Base-by-base conservation (phyloP, 1,139 yeast genomes). In the Scheffersomyces cryptocercus region DNA sequence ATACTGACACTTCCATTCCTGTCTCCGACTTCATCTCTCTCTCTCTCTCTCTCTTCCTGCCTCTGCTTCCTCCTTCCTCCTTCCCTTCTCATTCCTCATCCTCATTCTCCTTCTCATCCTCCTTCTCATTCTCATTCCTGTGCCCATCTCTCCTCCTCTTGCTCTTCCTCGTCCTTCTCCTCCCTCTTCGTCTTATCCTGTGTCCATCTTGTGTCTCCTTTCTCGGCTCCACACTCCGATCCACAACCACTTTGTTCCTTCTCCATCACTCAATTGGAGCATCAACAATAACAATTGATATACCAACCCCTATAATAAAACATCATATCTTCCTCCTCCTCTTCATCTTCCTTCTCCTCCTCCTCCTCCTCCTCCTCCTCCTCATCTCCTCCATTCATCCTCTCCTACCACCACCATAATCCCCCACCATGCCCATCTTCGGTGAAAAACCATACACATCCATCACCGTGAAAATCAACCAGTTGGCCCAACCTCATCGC, bases 361-460 rank as follows among this genome's bases (percentile, higher is more conserved):
- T 12, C 33, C n/a, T 15, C 37, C 30, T 40, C 39, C 2, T 15
- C 24, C 7, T n/a, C 16, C 36, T 37, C 36, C 38, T 1, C 6
- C 20, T 16, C 20, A 3, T 5, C 20, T 13, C 14, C 20, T 16
- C 20, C 6, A 16, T 16, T 16, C 20, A 16, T 16, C 20, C 4
- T 5, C 5, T 20, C 26, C 26, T 4, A 29, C 29, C 16, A 11
- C 24, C 38, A 9, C 14, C 29, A 13, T 13, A 13, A 13, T 9
- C 15, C 40, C 28, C 47, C 13, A 39, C 16, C 6, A 74, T 74
- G 79, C 74, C 78, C 13, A 62, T 74, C 37, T 74, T 74, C 40
- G 77, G 74, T 40, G 77, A 70, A 37, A 82, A 76, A 50, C 81
- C 76, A 28, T 73, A 73, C 48, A 78, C 86, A 0, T 75, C 82